Evolutionary conservation across 257 asterid species (phyloP), one percentile per base, ranked within the genome.

Genomic region (Lycium ferocissimum): DNA sequence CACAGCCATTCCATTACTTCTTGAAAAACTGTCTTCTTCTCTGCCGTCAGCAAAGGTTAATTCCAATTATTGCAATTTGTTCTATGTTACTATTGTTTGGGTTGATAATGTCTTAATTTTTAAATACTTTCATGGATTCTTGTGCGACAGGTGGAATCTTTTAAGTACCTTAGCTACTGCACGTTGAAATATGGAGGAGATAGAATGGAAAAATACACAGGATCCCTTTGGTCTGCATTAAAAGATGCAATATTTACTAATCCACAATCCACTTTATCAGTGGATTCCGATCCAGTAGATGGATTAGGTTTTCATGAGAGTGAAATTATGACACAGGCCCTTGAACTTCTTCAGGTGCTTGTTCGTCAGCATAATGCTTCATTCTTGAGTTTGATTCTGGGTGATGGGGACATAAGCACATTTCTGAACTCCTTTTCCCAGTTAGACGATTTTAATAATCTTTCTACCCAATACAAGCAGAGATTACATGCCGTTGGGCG

Each of bases 11-110:
- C 98, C 98, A 0, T 88, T 97, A 92, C 97, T 97, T 84, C 93
- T 94, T 61, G 98, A 94, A 67, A 97, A 97, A 86, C 89, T 97
- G 61, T 91, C 99, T 76, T 95, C 99, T 75, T 91, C 97, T 83
- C 91, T 97, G 86, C 95, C 93, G 22, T 93, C 93, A 71, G 89
- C 99, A 82, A 95, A 97, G 99, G 99, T 95, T 84, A 66, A 91
- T 88, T 87, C 84, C 84, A 12, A 51, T 58, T 35, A 58, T 62
- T 85, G 43, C 72, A 66, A 51, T 82, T 79, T 40, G 53, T 54
- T 53, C 81, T 61, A 79, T 75, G 81, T 47, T 82, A 51, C 87
- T 70, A 85, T 63, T n/a, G 38, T 83, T 70, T 43, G 63, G 59
- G 59, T 70, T 58, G 84, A 38, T 70, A 17, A 20, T 69, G 67